These are phyloP conservation scores for Trypanosoma grayi DNA, from an alignment of 208 protist genomes.

Conservation along the genomic window DNA sequence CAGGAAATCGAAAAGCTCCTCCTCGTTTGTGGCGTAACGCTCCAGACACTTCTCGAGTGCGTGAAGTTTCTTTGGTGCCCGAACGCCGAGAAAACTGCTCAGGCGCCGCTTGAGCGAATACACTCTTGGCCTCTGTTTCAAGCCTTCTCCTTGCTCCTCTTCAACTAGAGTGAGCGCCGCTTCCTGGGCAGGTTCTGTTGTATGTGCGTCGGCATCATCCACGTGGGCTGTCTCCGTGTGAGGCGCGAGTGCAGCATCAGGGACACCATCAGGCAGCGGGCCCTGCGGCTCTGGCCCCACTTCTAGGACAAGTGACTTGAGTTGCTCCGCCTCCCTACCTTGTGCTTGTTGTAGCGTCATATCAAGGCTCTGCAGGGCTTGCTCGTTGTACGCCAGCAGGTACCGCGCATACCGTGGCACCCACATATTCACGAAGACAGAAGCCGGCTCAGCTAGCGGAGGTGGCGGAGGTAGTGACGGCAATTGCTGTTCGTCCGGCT, in stretches of 20 bases:
- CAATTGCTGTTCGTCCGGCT: background rate
- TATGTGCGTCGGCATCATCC: background rate
- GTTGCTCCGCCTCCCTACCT: slow-evolving; percentile 41
- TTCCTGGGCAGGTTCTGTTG: background rate
- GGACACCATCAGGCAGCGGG: background rate
- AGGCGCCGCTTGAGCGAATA: slow-evolving; percentile 10
- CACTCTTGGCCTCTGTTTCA: background rate
- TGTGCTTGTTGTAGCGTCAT: slow-evolving; percentile 32
- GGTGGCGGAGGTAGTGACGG: background rate
- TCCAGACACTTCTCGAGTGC: slow-evolving; percentile 1
- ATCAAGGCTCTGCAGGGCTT: slow-evolving; percentile 41
- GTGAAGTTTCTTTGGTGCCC: slow-evolving; percentile 6
- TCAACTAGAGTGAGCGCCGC: background rate
- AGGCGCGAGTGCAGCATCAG: background rate
- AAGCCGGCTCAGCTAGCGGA: background rate
- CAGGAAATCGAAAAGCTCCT: slow-evolving; percentile 4
- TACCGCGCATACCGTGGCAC: background rate
- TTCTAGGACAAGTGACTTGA: slow-evolving; percentile 40
- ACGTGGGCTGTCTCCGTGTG: background rate
- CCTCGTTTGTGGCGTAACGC: background rate
- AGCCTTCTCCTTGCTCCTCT: background rate
- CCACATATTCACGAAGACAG: background rate
- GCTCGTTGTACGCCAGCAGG: slow-evolving; percentile 31
- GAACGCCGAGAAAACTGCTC: slow-evolving; percentile 19
- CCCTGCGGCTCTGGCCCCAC: slow-evolving; percentile 45